phyloP scores from a whole-genome alignment of 169 alveolate species.

The Cryptosporidium parvum region DNA sequence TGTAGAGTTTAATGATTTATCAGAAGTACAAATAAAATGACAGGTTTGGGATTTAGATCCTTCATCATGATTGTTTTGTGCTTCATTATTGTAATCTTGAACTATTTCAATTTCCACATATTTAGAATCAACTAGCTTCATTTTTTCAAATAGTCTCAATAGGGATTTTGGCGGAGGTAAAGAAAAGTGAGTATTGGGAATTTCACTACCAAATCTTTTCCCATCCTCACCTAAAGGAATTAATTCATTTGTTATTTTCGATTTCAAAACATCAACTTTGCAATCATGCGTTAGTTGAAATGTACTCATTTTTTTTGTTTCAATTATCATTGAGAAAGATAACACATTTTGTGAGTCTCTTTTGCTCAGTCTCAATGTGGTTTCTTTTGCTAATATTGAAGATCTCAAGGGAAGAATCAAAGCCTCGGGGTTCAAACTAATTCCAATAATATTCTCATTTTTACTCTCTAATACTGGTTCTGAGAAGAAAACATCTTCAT shows the following conservation, averaged over 20 bases:
- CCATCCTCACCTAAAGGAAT: constrained; percentile 39
- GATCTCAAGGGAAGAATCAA: constrained; percentile 59
- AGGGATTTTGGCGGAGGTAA: constrained; percentile 54
- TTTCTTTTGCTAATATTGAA: constrained; percentile 68
- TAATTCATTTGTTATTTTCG: constrained; percentile 32
- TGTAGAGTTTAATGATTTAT: constrained; percentile 38
- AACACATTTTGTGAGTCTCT: constrained; percentile 64
- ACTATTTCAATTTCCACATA: constrained; percentile 39
- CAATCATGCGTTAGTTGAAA: constrained; percentile 64
- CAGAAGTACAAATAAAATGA: constrained; percentile 53
- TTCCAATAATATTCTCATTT: constrained; percentile 57
- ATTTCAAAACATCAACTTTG: constrained; percentile 53
- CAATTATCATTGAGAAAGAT: constrained; percentile 66
- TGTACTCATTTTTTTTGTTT: constrained; percentile 65
- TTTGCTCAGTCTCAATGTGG: constrained; percentile 56
- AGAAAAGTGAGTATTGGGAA: constrained; percentile 54
- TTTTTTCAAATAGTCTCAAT: constrained; percentile 46
- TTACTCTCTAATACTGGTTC: constrained; percentile 58
- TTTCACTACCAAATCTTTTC: constrained; percentile 17
- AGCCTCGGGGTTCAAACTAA: constrained; percentile 59
- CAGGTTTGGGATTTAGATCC: constrained; percentile 2
- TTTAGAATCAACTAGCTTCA: constrained; percentile 71
- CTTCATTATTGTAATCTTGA: not conserved
- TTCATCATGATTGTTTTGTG: constrained; percentile 15
- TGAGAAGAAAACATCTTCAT: constrained; percentile 52